Conservation (phyloP, 441 rosid species). For the Mallotus repandus region DNA sequence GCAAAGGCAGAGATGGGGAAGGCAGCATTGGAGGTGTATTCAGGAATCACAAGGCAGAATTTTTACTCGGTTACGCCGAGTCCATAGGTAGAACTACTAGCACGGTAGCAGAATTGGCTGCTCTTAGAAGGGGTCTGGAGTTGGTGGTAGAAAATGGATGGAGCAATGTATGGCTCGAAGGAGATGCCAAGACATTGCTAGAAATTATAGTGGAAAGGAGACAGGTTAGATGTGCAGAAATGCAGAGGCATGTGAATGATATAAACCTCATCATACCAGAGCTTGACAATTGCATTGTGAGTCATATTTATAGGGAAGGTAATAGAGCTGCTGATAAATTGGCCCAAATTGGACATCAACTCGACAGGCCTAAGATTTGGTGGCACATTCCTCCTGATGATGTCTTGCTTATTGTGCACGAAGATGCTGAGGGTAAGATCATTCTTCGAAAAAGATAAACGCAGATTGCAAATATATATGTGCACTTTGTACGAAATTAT, state of each 20-base stretch:
- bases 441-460: slow-evolving; percentile 43
- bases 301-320: slow-evolving; percentile 73
- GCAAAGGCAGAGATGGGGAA: slow-evolving; percentile 43
- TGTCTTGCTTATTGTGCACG: slow-evolving; percentile 51
- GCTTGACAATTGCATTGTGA: slow-evolving; percentile 48
- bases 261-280: slow-evolving; percentile 54
- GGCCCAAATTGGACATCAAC: slow-evolving; percentile 66
- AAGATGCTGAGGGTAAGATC: slow-evolving; percentile 69
- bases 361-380: slow-evolving; percentile 59
- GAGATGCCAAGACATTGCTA: slow-evolving; percentile 64
- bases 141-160: slow-evolving; percentile 68
- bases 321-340: slow-evolving; percentile 72
- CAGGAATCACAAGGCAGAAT: slow-evolving; percentile 74
- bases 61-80: slow-evolving; percentile 71
- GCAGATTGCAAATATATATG: not conserved
- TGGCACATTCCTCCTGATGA: slow-evolving; percentile 51
- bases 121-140: slow-evolving; percentile 66
- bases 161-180: slow-evolving; percentile 75
- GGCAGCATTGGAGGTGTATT: slow-evolving; percentile 83
- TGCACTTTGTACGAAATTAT: too few species aligned
- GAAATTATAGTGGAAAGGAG: slow-evolving; percentile 51
- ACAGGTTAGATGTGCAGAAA: slow-evolving; percentile 45
- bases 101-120: slow-evolving; percentile 65
- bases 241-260: slow-evolving; percentile 39
- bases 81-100: slow-evolving; percentile 66